Base-by-base conservation (phyloP, 1,284 basidiomycete genomes). In the Trichosporon sp. region DNA sequence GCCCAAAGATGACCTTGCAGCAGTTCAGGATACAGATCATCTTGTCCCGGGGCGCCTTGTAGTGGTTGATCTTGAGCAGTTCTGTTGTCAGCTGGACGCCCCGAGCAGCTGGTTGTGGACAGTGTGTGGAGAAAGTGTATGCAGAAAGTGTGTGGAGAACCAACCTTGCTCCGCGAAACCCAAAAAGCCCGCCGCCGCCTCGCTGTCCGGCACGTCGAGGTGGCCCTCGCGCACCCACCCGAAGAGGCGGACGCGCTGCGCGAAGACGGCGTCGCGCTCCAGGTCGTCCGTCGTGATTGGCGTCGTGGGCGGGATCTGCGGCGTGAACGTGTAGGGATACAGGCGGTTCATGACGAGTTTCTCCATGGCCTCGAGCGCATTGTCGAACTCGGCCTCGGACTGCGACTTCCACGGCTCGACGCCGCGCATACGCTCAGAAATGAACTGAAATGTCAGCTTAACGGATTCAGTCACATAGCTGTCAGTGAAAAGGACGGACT, bases 311-410 rank as follows among this genome's bases (percentile, higher is more conserved):
- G 85, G 81, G 12, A 96, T 86, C 78, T 91, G 90, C 0, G 94
- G 95, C 0, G 93, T 92, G 80, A 96, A 98, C 0, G 93, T 96
- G 79, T 91, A 94, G 76, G 93, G 94, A 83, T 97, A 98, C 69
- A 98, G 86, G 66, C 96, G 87, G 79, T 99, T 99, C 97, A 99
- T 99, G 77, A 99, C 94, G 10, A 99, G 89, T 84, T 99, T 99
- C 87, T 99, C 96, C 94, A 99, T 98, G 67, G 95, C 96, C 85
- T 99, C 96, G 85, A 94, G 90, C 0, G 96, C 94, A 77, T 98
- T 96, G 72, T 98, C 97, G 77, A 99, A 98, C 81, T 99, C 96
- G 3, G 86, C 85, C 31, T 93, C 90, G 3, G 89, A 87, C 4
- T 88, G 88, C 72, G 89, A 89, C 77, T 88, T 89, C 94, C 94